Evolutionary conservation across 1,284 basidiomycete species (phyloP).

Genomic region (Trichosporon ovoides): DNA sequence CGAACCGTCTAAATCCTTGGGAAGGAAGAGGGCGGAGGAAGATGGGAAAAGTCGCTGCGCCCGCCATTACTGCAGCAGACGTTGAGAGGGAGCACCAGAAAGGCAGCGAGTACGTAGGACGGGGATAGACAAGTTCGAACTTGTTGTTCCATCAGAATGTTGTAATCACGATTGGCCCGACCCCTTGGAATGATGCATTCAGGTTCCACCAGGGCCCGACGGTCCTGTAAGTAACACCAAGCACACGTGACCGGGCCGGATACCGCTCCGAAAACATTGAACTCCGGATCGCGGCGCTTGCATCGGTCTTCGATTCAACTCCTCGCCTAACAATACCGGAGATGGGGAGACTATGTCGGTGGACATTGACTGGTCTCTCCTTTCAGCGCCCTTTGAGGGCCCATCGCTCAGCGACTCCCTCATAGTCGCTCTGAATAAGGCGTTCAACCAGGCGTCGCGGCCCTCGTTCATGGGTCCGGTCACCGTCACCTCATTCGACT

Average conservation of each 20-base stretch:
- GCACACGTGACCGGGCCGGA: too few species aligned
- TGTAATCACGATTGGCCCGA: not conserved
- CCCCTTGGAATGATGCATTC: too few species aligned
- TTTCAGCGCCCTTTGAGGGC: conserved; percentile 34
- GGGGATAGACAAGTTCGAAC: not conserved
- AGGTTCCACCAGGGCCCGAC: too few species aligned
- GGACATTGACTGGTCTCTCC: conserved; percentile 55
- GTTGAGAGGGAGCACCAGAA: not conserved
- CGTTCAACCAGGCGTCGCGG: conserved; percentile 62
- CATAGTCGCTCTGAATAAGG: conserved; percentile 71
- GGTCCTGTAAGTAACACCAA: too few species aligned
- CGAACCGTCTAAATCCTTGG: conserved; percentile 63
- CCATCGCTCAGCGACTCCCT: conserved; percentile 64
- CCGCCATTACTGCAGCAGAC: not conserved
- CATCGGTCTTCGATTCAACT: too few species aligned
- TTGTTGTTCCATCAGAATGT: not conserved
- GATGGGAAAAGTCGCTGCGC: not conserved
- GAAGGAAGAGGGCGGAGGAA: conserved; percentile 49
- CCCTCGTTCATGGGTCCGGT: conserved; percentile 94
- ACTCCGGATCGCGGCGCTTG: too few species aligned
- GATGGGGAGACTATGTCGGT: conserved; percentile 48
- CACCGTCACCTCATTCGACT: conserved; percentile 75
- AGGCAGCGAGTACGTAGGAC: not conserved
- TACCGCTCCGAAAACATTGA: too few species aligned
- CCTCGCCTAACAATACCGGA: not conserved